Percentiles rank a stretch among this genome's conserved stretches.
Evolutionary conservation across 2,329 filamentous ascomycete species (phyloP).

Genomic region (Zasmidium cellare): DNA sequence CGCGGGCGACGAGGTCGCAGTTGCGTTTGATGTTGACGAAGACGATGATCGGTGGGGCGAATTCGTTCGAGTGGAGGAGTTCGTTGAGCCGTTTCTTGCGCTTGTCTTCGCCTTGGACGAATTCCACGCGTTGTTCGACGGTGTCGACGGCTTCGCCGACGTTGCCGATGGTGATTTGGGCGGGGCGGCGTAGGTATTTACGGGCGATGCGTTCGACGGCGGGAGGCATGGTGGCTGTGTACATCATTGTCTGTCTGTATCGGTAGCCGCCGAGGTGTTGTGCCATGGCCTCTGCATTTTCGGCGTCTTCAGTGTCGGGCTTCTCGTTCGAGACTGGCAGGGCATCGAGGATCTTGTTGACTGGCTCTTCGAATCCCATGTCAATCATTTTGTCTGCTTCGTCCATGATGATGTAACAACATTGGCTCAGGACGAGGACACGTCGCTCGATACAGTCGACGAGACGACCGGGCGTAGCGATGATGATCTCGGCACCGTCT

Average conservation of each 20-base stretch:
- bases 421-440: conserved; percentile 88
- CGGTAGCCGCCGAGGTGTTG: conserved; percentile 72
- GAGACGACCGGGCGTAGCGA: conserved; percentile 95
- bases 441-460: conserved; percentile 95
- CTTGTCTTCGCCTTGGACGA: conserved; percentile 87
- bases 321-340: conserved; percentile 92
- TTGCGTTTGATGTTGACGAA: conserved; percentile 99
- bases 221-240: conserved; percentile 96
- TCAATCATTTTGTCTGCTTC: conserved; percentile 99
- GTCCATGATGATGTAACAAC: conserved; percentile 98
- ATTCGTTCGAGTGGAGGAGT: conserved; percentile 78
- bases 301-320: conserved; percentile 88
- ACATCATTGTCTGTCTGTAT: conserved; percentile 99
- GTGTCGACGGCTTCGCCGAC: conserved; percentile 95
- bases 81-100: conserved; percentile 94
- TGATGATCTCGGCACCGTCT: conserved; percentile 94
- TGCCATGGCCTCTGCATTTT: conserved; percentile 83
- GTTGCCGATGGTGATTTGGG: conserved; percentile 92
- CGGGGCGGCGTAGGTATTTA: conserved; percentile 90
- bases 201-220: conserved; percentile 94
- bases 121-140: conserved; percentile 94
- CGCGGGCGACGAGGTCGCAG: conserved; percentile 89
- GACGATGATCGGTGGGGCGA: conserved; percentile 88
- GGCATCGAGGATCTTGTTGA: conserved; percentile 96
- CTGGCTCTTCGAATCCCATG: conserved; percentile 93